phyloP scores from a whole-genome alignment of 1,139 yeast species.

The Geotrichum histeridarum region DNA sequence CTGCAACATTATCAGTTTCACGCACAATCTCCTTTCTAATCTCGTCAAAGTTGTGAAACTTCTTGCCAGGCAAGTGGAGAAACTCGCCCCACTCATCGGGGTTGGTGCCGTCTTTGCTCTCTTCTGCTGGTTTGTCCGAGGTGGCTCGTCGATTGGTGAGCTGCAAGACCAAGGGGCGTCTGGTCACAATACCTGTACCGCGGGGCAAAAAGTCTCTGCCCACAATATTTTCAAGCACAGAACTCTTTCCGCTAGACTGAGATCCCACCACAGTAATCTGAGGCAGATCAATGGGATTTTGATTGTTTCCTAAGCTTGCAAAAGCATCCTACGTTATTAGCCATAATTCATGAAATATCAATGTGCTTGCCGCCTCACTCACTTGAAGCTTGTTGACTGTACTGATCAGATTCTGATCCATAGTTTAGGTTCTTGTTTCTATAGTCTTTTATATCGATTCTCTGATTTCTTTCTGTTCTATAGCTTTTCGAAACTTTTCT shows the following conservation, averaged over 20 bases:
- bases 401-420: constrained; percentile 88
- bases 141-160: constrained; percentile 61
- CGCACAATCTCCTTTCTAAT: constrained; percentile 85
- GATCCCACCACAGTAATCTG: constrained; percentile 96
- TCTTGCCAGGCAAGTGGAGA: constrained; percentile 84
- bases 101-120: constrained; percentile 53
- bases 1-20: constrained; percentile 93
- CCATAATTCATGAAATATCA: not conserved
- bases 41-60: constrained; percentile 83
- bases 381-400: constrained; percentile 75
- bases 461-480: not conserved
- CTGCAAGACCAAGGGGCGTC: constrained; percentile 85
- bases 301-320: constrained; percentile 74
- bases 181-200: constrained; percentile 93
- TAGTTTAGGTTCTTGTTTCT: constrained; percentile 31
- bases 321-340: constrained; percentile 62
- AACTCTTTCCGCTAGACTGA: constrained; percentile 89
- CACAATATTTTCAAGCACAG: constrained; percentile 88
- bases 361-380: constrained; percentile 10
- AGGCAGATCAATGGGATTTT: constrained; percentile 64
- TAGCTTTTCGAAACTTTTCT: not conserved
- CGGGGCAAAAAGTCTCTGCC: constrained; percentile 93
- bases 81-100: constrained; percentile 98
- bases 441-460: not conserved
- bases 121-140: constrained; percentile 17